phyloP scores from a whole-genome alignment of 805 yeast genomes.

The Candida awuae region DNA sequence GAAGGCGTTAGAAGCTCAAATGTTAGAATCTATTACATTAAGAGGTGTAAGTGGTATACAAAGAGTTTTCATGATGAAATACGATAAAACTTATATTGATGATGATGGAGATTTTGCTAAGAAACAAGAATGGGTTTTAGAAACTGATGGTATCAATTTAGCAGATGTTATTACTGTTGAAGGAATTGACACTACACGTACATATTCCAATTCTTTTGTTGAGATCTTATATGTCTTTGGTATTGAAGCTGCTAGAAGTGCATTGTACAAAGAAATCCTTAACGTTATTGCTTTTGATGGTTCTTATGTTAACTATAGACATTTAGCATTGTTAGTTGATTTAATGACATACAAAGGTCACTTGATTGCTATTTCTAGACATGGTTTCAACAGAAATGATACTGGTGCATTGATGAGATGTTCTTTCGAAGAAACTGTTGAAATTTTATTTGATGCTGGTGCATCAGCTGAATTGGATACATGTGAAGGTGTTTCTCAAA shows the following conservation, averaged over 20 bases:
- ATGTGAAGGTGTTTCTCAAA: constrained; percentile 97
- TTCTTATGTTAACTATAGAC: constrained; percentile 97
- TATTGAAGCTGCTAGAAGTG: constrained; percentile 96
- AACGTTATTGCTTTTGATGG: constrained; percentile 99
- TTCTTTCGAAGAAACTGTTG: constrained; percentile 98
- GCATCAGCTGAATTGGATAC: constrained; percentile 97
- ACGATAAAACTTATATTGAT: constrained; percentile 63
- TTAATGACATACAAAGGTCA: constrained; percentile 99
- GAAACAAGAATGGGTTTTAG: constrained; percentile 95
- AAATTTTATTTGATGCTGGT: constrained; percentile 94
- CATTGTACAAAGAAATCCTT: constrained; percentile 86
- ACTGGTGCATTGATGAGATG: constrained; percentile 99
- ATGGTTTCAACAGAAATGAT: constrained; percentile 96
- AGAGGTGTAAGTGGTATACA: constrained; percentile 94
- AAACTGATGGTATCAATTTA: constrained; percentile 96
- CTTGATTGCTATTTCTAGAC: constrained; percentile 97
- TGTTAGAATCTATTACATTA: constrained; percentile 89
- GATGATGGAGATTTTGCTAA: constrained; percentile 80
- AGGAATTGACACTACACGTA: constrained; percentile 86
- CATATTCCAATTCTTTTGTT: constrained; percentile 94
- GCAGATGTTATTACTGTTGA: constrained; percentile 92
- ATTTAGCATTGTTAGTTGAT: constrained; percentile 94
- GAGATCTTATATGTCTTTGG: constrained; percentile 93
- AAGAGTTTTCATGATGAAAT: constrained; percentile 86
- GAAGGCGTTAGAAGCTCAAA: constrained; percentile 89